A percentile compares a stretch with the other conserved stretches of the same genome.
These are phyloP conservation scores for Phlebopus sp. DNA, from an alignment of 1,284 basidiomycete genomes.

Conservation along the genomic window DNA sequence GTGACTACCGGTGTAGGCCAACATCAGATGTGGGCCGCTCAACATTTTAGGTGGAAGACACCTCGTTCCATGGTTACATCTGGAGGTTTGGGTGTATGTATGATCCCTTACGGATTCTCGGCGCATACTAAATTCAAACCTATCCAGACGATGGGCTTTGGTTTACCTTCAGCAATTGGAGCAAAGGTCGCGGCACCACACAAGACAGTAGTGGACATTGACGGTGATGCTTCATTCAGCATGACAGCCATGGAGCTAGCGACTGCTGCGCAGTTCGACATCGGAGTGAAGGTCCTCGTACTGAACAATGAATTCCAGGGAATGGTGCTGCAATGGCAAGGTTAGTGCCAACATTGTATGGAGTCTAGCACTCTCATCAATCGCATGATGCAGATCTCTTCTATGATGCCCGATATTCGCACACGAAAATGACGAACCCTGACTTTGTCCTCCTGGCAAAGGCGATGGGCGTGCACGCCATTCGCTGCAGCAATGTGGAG, in stretches of 20 bases:
- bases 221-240: constrained; percentile 96
- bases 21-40: constrained; percentile 99
- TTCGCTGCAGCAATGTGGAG: constrained; percentile 67
- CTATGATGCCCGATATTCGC: constrained; percentile 92
- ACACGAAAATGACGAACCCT: constrained; percentile 93
- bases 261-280: constrained; percentile 87
- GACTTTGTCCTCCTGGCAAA: constrained; percentile 89
- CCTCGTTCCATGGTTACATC: constrained; percentile 92
- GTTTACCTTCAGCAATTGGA: constrained; percentile 90
- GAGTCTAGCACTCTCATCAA: constrained; percentile 1
- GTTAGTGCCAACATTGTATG: constrained; percentile 37
- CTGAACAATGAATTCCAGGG: constrained; percentile 97
- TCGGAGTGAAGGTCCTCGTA: constrained; percentile 91
- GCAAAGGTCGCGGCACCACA: constrained; percentile 95
- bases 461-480: constrained; percentile 90
- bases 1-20: constrained; percentile 96
- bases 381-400: constrained; percentile 73
- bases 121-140: constrained; percentile 5
- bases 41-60: constrained; percentile 88
- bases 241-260: constrained; percentile 99
- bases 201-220: constrained; percentile 94
- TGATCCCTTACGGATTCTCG: neutral
- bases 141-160: constrained; percentile 92
- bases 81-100: constrained; percentile 89
- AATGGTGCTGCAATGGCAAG: constrained; percentile 99